phyloP scores from a whole-genome alignment of 2,329 filamentous ascomycete genomes.

The Sporothrix phasma region DNA sequence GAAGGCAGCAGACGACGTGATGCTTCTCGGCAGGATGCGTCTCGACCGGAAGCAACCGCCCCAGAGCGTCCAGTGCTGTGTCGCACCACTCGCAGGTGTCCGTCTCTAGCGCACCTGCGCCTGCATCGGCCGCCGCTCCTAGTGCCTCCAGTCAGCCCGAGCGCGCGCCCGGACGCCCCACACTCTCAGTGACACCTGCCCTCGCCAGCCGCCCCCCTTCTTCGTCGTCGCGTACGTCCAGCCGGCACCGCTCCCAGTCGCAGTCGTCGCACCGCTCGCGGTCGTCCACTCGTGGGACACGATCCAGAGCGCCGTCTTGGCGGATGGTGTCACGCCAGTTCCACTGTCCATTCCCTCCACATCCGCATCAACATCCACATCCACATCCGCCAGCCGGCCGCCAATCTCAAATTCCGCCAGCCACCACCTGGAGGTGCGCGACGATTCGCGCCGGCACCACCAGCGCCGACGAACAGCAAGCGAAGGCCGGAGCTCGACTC shows the following conservation, averaged over 20 bases:
- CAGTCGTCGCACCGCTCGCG: slow-evolving; percentile 28
- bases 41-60: background rate
- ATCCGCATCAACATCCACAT: too few relatives aligned
- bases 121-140: background rate
- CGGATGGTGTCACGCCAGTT: background rate
- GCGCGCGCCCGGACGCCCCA: background rate
- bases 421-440: slow-evolving; percentile 39
- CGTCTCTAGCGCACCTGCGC: background rate
- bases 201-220: slow-evolving; percentile 17
- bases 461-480: slow-evolving; percentile 43
- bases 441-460: slow-evolving; percentile 32
- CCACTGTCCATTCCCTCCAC: background rate
- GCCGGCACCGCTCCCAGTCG: slow-evolving; percentile 31
- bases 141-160: background rate
- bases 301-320: background rate
- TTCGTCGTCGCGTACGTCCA: slow-evolving; percentile 22
- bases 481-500: slow-evolving; percentile 44
- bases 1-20: slow-evolving; percentile 27
- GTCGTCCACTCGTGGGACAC: slow-evolving; percentile 26
- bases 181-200: slow-evolving; percentile 9
- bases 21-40: slow-evolving; percentile 26
- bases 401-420: slow-evolving; percentile 34
- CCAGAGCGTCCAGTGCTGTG: slow-evolving; percentile 5
- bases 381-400: slow-evolving; percentile 32
- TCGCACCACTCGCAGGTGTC: slow-evolving; percentile 9